These are phyloP conservation scores for Xylaria sp. DNA, from an alignment of 2,329 filamentous ascomycete species.

Conservation along the genomic window DNA sequence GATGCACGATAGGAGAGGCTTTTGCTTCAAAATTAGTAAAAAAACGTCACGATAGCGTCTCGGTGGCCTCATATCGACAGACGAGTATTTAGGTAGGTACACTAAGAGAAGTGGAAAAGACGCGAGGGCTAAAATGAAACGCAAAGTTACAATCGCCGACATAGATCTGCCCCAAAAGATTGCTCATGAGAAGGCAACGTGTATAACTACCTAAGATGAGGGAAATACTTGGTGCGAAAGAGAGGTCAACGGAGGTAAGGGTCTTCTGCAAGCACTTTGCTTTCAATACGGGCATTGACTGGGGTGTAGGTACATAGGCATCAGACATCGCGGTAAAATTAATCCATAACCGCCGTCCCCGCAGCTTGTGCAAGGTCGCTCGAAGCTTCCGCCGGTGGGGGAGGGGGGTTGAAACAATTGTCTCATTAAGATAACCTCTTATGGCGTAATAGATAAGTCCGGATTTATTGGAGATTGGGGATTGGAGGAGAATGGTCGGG, in stretches of 20 bases:
- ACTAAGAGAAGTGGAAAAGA: background rate
- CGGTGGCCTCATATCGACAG: background rate
- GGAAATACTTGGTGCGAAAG: too few relatives aligned
- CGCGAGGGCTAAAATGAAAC: background rate
- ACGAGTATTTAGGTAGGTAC: too few relatives aligned
- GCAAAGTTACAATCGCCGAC: background rate
- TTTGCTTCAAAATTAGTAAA: background rate
- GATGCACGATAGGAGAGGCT: background rate
- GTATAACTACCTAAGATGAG: too few relatives aligned
- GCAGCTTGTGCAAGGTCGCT: background rate
- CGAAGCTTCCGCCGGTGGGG: background rate
- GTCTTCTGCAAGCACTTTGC: too few relatives aligned
- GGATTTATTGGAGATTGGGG: background rate
- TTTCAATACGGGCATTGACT: background rate
- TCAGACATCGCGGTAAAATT: background rate
- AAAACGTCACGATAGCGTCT: background rate
- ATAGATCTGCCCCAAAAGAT: background rate
- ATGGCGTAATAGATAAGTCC: background rate
- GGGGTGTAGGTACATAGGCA: background rate
- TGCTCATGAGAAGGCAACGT: too few relatives aligned
- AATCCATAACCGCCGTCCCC: background rate
- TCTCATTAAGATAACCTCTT: background rate
- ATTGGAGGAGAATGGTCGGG: background rate
- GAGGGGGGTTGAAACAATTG: background rate
- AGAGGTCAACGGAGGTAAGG: too few relatives aligned